Evolutionary conservation across 208 protist genomes (phyloP).

Genomic region (Novymonas esmeraldas): DNA sequence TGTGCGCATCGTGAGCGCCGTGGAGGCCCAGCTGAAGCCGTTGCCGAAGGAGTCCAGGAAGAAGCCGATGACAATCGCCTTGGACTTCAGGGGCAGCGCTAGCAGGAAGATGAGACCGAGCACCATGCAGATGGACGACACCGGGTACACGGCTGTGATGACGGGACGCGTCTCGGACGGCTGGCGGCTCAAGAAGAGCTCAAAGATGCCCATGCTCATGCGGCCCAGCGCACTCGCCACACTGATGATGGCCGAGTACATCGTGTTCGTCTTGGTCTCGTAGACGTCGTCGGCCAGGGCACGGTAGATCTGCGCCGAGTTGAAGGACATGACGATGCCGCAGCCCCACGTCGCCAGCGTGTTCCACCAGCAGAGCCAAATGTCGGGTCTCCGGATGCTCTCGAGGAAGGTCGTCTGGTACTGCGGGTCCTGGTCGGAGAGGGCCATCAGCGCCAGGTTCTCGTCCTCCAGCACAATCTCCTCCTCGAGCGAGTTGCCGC

Average conservation of each 20-base stretch:
- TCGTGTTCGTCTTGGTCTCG: slow-evolving; percentile 39
- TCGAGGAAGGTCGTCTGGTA: slow-evolving; percentile 62
- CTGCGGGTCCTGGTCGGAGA: slow-evolving; percentile 51
- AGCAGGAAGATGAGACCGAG: slow-evolving; percentile 51
- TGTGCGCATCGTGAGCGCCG: slow-evolving; percentile 41
- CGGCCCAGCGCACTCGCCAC: slow-evolving; percentile 68
- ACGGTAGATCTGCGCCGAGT: slow-evolving; percentile 70
- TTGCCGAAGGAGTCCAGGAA: slow-evolving; percentile 65
- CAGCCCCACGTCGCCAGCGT: slow-evolving; percentile 70
- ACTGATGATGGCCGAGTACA: slow-evolving; percentile 61
- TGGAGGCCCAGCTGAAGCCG: slow-evolving; percentile 62
- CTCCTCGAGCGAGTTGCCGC: slow-evolving; percentile 18
- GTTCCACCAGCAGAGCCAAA: slow-evolving; percentile 68
- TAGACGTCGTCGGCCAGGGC: slow-evolving; percentile 40
- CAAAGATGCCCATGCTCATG: slow-evolving; percentile 54
- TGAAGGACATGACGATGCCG: slow-evolving; percentile 64
- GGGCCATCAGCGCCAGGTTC: slow-evolving; percentile 29
- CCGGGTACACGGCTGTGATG: slow-evolving; percentile 45
- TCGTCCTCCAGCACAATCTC: slow-evolving; percentile 25
- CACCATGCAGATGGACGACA: slow-evolving; percentile 40
- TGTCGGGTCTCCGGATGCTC: slow-evolving; percentile 38
- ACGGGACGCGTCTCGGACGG: slow-evolving; percentile 32
- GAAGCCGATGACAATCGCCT: slow-evolving; percentile 55
- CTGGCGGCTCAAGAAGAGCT: slow-evolving; percentile 38
- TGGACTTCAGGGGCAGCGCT: slow-evolving; percentile 38